Evolutionary conservation across 1,284 basidiomycete genomes (phyloP).

Genomic region (Irpex sp.): DNA sequence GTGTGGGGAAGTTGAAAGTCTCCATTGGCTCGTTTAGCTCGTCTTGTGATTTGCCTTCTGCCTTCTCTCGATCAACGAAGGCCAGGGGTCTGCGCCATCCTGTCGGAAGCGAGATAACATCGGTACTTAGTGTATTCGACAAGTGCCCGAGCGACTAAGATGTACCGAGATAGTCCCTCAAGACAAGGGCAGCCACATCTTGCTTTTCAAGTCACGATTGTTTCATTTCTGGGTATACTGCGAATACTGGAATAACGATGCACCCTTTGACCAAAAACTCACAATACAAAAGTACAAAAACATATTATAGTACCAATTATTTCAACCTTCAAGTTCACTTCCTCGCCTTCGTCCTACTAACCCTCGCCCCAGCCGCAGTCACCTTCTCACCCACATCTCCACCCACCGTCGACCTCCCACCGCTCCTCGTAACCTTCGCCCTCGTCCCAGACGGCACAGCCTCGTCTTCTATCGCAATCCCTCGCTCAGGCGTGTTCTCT

Average conservation of each 20-base stretch:
- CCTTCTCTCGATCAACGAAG: background rate
- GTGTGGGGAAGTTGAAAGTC: background rate
- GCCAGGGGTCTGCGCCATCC: background rate
- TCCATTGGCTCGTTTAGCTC: no score
- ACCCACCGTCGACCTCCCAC: constrained; percentile 14
- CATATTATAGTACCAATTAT: background rate
- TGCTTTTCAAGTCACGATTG: no score
- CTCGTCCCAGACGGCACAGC: constrained; percentile 9
- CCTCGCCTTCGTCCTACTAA: constrained; percentile 22
- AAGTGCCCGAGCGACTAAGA: no score
- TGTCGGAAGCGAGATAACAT: background rate
- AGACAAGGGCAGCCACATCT: no score
- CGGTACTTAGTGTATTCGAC: no score
- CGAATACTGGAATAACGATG: no score
- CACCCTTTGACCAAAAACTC: no score
- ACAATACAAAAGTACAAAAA: no score
- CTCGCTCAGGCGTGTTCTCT: constrained; percentile 37
- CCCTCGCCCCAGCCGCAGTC: constrained; percentile 16
- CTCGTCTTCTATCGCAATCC: constrained; percentile 21
- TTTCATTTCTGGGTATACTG: no score
- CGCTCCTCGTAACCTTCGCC: constrained; percentile 16
- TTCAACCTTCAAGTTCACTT: background rate
- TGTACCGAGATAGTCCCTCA: no score
- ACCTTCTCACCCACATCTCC: constrained; percentile 15
- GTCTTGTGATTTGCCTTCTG: background rate